Base-by-base conservation (phyloP, 495 filamentous ascomycete species). In the Daldinia caldariorum region DNA sequence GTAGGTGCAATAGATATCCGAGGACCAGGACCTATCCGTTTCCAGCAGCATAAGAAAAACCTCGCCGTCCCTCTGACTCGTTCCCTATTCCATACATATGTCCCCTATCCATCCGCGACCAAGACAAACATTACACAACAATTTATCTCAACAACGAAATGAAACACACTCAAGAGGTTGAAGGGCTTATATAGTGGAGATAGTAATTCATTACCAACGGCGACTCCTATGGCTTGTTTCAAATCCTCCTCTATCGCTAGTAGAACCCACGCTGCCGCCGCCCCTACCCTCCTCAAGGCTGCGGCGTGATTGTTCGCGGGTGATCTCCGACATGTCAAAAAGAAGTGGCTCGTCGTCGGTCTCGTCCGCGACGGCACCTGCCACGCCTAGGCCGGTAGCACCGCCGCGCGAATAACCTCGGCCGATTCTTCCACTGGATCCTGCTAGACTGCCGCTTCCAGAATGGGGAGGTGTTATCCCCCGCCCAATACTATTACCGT, bases 281-380 rank as follows among this genome's bases (percentile, higher is more conserved):
- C 84, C 85, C 58, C 87, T 73, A 16, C 81, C 84, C 72, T 93
- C 92, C 72, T 94, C 92, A 16, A 93, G 78, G 69, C 92, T 94
- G 60, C 91, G 84, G 56, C 91, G 86, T 13, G 87, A 88, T 18
- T 84, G 82, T 29, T 87, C 80, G 35, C 75, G 72, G 55, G 88
- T 90, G 65, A 95, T 87, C 72, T 97, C 93, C 62, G 91, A 94
- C 91, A 97, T 94, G 43, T 91, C 90, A 74, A 97, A 97, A 16
- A 96, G 79, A 9, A 97, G 79, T 29, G 90, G 90, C 78, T 97
- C 93, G 16, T 94, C 93, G 60, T 96, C 93, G 49, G 77, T 71
- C 1, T 84, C 85, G 9, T 82, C 81, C 53, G 83, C 78, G 9
- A 80, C 79, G 32, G 77, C 75, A 6, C 75, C 74, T 22, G 79